Evolutionary conservation across 2,329 filamentous ascomycete genomes (phyloP).

Genomic region (Uncinocarpus reesii): DNA sequence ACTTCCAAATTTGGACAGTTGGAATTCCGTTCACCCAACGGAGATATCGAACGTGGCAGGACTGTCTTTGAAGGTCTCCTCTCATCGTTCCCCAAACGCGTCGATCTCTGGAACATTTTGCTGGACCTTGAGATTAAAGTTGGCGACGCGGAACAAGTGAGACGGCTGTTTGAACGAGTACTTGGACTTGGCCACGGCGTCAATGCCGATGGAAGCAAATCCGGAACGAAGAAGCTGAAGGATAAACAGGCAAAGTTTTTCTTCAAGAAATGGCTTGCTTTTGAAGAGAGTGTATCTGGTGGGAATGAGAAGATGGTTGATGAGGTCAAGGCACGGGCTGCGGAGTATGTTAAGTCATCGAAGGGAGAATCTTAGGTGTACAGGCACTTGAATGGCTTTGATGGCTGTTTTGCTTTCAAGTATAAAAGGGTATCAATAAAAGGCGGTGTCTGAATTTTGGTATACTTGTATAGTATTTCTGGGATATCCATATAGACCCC

Average conservation of each 20-base stretch:
- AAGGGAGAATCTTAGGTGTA: constrained; percentile 20
- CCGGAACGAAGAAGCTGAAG: constrained; percentile 56
- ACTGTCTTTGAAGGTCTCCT: constrained; percentile 90
- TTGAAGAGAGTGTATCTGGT: constrained; percentile 56
- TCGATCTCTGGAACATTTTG: constrained; percentile 87
- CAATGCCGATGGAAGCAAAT: constrained; percentile 32
- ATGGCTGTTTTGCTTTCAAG: neutral
- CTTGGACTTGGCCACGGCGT: constrained; percentile 36
- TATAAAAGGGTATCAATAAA: neutral
- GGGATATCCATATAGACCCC: constrained; percentile 1
- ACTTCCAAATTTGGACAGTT: constrained; percentile 83
- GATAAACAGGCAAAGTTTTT: constrained; percentile 72
- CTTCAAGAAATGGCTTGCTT: constrained; percentile 86
- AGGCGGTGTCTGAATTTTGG: neutral
- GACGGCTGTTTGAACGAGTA: constrained; percentile 74
- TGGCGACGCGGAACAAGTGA: constrained; percentile 53
- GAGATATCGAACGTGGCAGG: constrained; percentile 79
- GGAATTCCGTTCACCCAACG: constrained; percentile 75
- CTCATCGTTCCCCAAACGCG: constrained; percentile 73
- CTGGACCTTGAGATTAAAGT: constrained; percentile 67
- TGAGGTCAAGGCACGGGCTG: constrained; percentile 58
- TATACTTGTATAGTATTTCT: neutral
- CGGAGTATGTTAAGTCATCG: constrained; percentile 53
- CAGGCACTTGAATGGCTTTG: neutral
- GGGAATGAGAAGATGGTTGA: constrained; percentile 61